Evolutionary conservation across 1,139 yeast species (phyloP), one percentile per base, ranked within the genome.

Genomic region (Yamadazyma diddensiae): DNA sequence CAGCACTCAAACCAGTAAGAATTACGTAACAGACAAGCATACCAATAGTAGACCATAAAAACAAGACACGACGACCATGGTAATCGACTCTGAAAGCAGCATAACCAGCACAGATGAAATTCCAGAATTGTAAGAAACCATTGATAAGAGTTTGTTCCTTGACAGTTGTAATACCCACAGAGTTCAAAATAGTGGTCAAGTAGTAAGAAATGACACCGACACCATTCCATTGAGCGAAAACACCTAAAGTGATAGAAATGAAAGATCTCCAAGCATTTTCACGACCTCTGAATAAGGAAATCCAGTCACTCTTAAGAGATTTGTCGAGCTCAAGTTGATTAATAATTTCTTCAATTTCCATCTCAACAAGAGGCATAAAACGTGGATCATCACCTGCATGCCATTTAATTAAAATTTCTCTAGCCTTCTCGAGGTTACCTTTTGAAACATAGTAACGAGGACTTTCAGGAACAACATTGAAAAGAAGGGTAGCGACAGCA

Each of bases 391-490:
- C 34, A n/a, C 38, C 38, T 14, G 34, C 33, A 15, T 35, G 38
- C 19, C 26, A 28, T 17, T 29, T 21, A 14, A 60, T 64, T 24
- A 55, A 53, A 23, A 73, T 54, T 40, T 73, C 70, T 47, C 81
- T 62, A 21, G 73, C 78, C 53, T 73, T 73, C 6, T 77, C 79
- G 11, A 55, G 42, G 21, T 59, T 49, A 2, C 65, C 66, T 18
- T 57, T 58, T 12, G 65, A 52, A 30, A 65, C 53, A 41, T 65
- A 55, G 57, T 52, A 66, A 40, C 73, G 70, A 32, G 90, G 87
- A n/a, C 86, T 76, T 49, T 82, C 88, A 18, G 87, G 87, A 53
- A 80, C n/a, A 7, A 11, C 65, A 46, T 68, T 59, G 37, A 72
- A 49, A 12, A 44, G 12, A 29, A 42, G 27, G 3, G 17, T 9